Evolutionary conservation across 805 yeast species (phyloP), one percentile per base, ranked within the genome.

Genomic region (Metschnikowia chrysomelidarum): DNA sequence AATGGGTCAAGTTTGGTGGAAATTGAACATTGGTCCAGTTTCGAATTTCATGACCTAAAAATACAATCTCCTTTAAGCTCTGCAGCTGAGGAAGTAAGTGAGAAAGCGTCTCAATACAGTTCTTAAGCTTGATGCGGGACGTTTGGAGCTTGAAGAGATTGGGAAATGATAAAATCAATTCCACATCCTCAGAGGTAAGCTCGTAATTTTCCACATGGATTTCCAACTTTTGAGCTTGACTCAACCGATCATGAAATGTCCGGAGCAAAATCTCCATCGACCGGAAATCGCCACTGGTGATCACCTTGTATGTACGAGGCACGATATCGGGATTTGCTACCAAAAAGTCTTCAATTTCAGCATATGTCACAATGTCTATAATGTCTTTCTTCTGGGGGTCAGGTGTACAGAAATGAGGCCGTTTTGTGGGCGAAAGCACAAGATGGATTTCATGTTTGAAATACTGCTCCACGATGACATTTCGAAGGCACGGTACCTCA

Each of bases 281-380:
- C 14, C 39, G 37, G 40, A 57, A 57, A 36, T 64, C 68, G 13
- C 56, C 55, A 15, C 65, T 62, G 19, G 61, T 51, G 21, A 57
- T 37, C 20, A 64, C 38, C 19, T 59, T 43, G n/a, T 58, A 22
- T 24, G 49, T 48, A 11, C 40, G 30, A 3, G 69, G 69, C 8
- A 40, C 41, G 12, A 63, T 46, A 30, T 59, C 60, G 2, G 50
- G 54, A 33, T 60, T 54, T n/a, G 43, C 42, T 11, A 30, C 30
- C n/a, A 62, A 43, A 36, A 64, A 61, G 26, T 59, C 64, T 25
- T 51, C 59, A 32, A 62, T 59, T 30, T 60, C 62, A 14, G 54
- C 59, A 36, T 32, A 60, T 11, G 56, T 53, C 19, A 38, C 40
- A 16, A 64, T 49, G 31, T 41, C 48, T 3, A 38, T 39, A 11